Evolutionary conservation across 805 yeast genomes (phyloP), one percentile per base, ranked within the genome.

Genomic region (Priceomyces medius): DNA sequence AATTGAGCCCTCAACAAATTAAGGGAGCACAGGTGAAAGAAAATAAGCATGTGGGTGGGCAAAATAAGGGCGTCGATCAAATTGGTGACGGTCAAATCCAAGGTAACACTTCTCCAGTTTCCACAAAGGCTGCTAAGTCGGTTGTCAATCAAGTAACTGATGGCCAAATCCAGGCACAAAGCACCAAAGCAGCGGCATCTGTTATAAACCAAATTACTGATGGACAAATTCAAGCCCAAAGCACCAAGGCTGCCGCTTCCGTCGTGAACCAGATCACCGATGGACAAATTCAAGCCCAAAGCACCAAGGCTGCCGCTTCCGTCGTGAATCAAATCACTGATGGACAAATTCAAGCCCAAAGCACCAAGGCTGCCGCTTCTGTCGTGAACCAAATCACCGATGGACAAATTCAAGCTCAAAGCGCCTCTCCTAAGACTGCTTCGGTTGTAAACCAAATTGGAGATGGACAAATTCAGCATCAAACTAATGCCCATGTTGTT

Each of bases 391-490:
- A 64, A 50, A 63, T 62, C 35, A 53, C 56, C 31, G 66, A 55
- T 43, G 63, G 66, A 35, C 66, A 61, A 48, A 50, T 56, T 29
- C 66, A 59, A 48, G 50, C 50, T 13, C 65, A 58, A 50, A 51
- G 64, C 53, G 41, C 49, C 13, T 6, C 31, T 5, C 7, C 34
- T 31, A 10, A 62, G 48, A 61, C 52, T 26, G 62, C 68, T 29
- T 56, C 65, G 33, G 74, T 74, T 29, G 59, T 72, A 26, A 59
- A 74, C 53, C 79, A 68, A 55, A 71, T 73, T 42, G 73, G 73
- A 52, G 85, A 80, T 50, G 84, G 84, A 55, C 83, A 79, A 64
- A 66, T 78, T 55, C 83, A 79, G 61, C 56, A 69, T 33, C 49
- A 67, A 38, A 54, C 64, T 27, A 61, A 67, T 27, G 56, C 65